phyloP scores from a whole-genome alignment of 2,329 filamentous ascomycete genomes.

The Emmonsiellopsis sp. region DNA sequence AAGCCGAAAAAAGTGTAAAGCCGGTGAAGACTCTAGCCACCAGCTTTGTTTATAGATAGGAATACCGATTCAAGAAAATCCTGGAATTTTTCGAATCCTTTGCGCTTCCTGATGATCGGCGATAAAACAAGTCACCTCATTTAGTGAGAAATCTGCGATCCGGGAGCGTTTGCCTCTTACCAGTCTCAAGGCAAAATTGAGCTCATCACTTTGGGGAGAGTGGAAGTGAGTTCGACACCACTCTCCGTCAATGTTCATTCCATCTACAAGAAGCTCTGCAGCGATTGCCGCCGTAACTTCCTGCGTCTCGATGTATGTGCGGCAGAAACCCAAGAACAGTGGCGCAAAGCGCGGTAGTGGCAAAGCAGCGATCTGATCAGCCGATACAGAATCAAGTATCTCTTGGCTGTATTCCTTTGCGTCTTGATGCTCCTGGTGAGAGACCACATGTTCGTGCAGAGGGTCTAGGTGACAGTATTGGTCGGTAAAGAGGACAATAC shows the following conservation, averaged over 20 bases:
- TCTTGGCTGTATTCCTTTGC: conserved; percentile 60
- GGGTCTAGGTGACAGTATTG: conserved; percentile 11
- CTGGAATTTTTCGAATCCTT: conserved; percentile 11
- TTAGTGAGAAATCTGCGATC: conserved; percentile 17
- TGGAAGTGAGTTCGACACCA: conserved; percentile 13
- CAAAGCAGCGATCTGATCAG: conserved; percentile 17
- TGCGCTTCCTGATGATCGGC: conserved; percentile 13
- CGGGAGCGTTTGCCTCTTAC: conserved; percentile 12
- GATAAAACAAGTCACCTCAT: conserved; percentile 18
- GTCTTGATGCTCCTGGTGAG: conserved; percentile 42
- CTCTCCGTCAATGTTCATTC: conserved; percentile 16
- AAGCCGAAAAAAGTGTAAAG: no score
- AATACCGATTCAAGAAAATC: conserved; percentile 9
- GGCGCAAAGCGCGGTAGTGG: conserved; percentile 15
- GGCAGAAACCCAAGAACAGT: conserved; percentile 13
- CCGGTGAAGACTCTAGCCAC: no score
- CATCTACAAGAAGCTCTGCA: conserved; percentile 20
- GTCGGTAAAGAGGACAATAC: conserved; percentile 13
- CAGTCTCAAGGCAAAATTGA: conserved; percentile 9
- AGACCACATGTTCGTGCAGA: conserved; percentile 7
- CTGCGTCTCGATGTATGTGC: conserved; percentile 11
- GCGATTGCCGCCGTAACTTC: conserved; percentile 19
- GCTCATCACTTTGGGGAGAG: conserved; percentile 3
- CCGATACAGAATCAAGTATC: conserved; percentile 61
- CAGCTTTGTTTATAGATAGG: no score